A percentile compares a stretch with the other conserved stretches of the same genome.
Evolutionary conservation across 176 grass and related monocot species (phyloP).

Genomic region (Tuctoria greenei): DNA sequence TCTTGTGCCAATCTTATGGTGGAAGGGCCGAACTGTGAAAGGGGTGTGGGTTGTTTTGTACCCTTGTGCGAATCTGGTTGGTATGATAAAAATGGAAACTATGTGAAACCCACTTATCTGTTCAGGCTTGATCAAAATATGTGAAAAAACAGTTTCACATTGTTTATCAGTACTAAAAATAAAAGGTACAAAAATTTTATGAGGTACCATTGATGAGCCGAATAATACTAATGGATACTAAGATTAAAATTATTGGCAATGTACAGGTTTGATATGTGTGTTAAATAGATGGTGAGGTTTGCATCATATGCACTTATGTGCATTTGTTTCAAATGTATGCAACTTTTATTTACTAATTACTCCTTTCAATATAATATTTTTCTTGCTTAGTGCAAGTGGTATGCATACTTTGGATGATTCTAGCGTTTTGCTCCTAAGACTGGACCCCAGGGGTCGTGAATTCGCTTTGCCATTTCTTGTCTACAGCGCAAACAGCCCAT

Average conservation of each 20-base stretch:
- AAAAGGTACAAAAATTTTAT: neutral
- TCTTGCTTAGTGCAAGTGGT: too few species aligned
- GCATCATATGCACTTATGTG: neutral
- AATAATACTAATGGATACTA: neutral
- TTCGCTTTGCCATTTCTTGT: neutral
- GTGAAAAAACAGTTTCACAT: neutral
- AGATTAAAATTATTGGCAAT: too few species aligned
- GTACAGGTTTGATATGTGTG: neutral
- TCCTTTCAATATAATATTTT: neutral
- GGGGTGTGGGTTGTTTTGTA: neutral
- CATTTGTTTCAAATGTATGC: neutral
- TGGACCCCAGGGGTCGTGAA: neutral
- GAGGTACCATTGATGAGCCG: neutral
- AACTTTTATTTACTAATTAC: neutral
- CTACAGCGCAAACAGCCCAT: neutral
- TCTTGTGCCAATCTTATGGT: neutral
- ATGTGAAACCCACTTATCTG: neutral
- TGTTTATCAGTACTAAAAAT: neutral
- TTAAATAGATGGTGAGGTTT: neutral
- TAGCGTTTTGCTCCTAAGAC: too few species aligned
- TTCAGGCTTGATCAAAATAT: neutral
- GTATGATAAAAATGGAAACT: neutral
- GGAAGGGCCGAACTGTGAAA: neutral
- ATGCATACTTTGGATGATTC: too few species aligned
- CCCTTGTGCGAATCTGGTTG: neutral